phyloP scores from a whole-genome alignment of 257 asterid genomes.

The Asclepias syriaca region DNA sequence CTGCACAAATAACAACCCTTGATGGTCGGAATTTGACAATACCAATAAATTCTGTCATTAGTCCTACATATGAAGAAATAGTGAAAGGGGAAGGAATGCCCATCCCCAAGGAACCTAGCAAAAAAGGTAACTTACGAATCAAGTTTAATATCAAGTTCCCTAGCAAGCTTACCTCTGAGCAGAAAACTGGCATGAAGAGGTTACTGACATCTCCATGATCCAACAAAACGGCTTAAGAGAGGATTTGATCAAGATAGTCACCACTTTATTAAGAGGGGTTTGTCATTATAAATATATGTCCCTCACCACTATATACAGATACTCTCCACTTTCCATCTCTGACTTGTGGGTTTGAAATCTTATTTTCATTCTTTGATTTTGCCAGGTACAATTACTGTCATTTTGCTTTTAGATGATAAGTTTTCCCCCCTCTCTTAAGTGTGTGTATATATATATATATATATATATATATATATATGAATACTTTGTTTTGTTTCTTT shows the following conservation, averaged over 20 bases:
- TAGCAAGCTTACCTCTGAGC: conserved; percentile 75
- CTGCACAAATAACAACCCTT: conserved; percentile 62
- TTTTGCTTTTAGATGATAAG: neutral
- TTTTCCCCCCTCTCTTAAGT: too few species aligned
- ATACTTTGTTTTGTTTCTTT: too few species aligned
- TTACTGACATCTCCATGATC: conserved; percentile 46
- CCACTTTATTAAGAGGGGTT: neutral
- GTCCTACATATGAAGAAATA: conserved; percentile 75
- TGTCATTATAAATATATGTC: neutral
- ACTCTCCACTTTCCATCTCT: neutral
- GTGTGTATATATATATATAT: too few species aligned
- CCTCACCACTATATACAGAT: neutral
- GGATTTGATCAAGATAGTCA: conserved; percentile 4
- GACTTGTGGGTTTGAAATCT: neutral
- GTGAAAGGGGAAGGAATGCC: conserved; percentile 94
- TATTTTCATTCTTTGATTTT: neutral
- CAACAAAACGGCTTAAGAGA: neutral
- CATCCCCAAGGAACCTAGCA: conserved; percentile 79
- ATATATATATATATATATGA: too few species aligned
- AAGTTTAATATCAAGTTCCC: conserved; percentile 83
- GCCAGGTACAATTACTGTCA: neutral
- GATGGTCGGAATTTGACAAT: conserved; percentile 66
- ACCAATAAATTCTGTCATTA: conserved; percentile 52
- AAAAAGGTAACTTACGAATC: conserved; percentile 65
- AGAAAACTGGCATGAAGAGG: conserved; percentile 73